Evolutionary conservation across 495 filamentous ascomycete genomes (phyloP).

Genomic region (Tricharina praecox): DNA sequence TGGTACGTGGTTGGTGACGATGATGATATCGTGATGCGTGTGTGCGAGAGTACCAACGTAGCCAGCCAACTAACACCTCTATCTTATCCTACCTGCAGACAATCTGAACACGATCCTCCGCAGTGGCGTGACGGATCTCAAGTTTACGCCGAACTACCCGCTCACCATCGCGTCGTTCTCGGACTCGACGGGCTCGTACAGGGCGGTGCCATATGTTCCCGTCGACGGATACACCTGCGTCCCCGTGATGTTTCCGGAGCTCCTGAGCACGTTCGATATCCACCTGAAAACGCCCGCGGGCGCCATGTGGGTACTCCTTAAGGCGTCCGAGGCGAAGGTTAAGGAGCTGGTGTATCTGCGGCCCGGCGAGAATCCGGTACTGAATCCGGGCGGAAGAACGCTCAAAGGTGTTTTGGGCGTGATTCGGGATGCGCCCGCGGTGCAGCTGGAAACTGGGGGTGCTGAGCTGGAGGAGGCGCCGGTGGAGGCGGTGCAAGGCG

Average conservation of each 20-base stretch:
- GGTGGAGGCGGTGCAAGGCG: not conserved
- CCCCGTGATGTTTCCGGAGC: not conserved
- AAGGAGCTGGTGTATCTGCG: not conserved
- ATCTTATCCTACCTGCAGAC: not conserved
- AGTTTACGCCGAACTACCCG: not conserved
- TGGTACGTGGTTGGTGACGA: not conserved
- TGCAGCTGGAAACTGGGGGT: not conserved
- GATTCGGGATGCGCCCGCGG: not conserved
- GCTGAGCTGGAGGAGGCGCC: not conserved
- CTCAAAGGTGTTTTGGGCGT: not conserved
- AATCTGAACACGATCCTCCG: not conserved
- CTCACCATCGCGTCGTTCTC: not conserved
- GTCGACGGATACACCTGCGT: not conserved
- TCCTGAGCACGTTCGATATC: not conserved
- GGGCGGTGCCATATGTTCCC: not conserved
- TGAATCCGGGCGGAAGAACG: not conserved
- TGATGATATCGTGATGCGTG: not conserved
- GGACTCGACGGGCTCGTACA: not conserved
- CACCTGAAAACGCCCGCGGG: not conserved
- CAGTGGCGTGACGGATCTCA: not conserved
- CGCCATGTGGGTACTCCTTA: constrained; percentile 1
- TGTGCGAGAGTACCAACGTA: not conserved
- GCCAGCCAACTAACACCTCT: too few relatives aligned
- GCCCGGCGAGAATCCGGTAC: not conserved
- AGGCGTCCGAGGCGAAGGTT: not conserved